Evolutionary conservation across 1,139 yeast genomes (phyloP), one percentile per base, ranked within the genome.

Genomic region (Nakaseomyces delphensis): DNA sequence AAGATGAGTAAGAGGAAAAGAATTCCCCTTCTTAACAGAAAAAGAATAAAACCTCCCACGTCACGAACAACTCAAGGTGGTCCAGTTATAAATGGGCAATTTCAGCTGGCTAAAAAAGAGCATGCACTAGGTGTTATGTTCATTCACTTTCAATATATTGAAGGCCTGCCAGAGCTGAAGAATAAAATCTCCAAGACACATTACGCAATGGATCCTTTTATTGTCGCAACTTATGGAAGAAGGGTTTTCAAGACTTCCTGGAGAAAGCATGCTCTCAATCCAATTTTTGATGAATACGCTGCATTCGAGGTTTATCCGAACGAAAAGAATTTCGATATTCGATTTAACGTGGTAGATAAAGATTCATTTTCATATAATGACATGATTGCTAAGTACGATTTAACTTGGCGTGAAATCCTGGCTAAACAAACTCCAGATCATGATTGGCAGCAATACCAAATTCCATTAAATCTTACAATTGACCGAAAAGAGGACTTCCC

Each of bases 131-230:
- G 97, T 1, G 83, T 89, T 10, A 65, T 83, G 6, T 84, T 83
- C 53, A 59, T 89, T 40, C 95, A 89, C 50, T 76, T 89, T 19
- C 73, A 78, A 3, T 75, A 83, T 1, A 86, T 89, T 19, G 68
- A 75, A 1, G 87, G 77, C 43, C 63, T 84, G 35, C 95, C 95
- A 2, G 82, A 86, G 0, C 67, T 77, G 38, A 70, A 67, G 44
- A 78, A 75, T 52, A 66, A 76, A 27, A 71, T 81, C 1, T 69
- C 89, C 16, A 76, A 87, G 16, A 80, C 91, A 0, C 45, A 41
- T 14, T 91, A 82, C 56, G 96, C 87, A 60, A 85, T 91, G 94
- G 98, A 91, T 57, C 97, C 98, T 0, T 91, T 89, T 64, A 94
- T 89, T 4, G 91, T 89, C 14, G 80, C 85, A 0, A 80, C 96